phyloP scores from a whole-genome alignment of 2,329 filamentous ascomycete genomes.

The Lasiodiplodia theobromae region DNA sequence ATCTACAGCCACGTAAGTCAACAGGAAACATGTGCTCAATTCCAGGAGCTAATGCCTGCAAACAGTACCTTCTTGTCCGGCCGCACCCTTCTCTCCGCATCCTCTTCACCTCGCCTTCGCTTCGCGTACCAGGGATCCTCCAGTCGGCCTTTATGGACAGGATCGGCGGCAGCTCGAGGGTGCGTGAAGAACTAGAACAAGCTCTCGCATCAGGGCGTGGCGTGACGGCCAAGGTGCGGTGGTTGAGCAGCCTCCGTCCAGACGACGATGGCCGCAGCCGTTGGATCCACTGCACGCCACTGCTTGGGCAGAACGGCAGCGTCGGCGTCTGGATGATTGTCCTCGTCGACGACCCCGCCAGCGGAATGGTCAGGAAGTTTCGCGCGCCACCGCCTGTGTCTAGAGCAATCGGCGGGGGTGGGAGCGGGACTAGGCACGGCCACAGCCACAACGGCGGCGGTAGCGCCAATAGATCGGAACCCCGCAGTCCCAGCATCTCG shows the following conservation, averaged over 20 bases:
- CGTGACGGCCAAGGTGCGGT: constrained; percentile 77
- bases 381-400: constrained; percentile 24
- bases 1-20: constrained; percentile 64
- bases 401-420: not conserved
- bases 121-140: constrained; percentile 57
- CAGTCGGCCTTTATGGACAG: constrained; percentile 58
- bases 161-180: constrained; percentile 58
- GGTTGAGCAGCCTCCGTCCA: constrained; percentile 58
- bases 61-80: constrained; percentile 56
- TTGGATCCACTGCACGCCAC: constrained; percentile 80
- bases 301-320: constrained; percentile 69
- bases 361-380: not conserved
- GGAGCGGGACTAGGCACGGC: not conserved
- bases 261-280: constrained; percentile 66
- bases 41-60: constrained; percentile 14
- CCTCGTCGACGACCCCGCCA: constrained; percentile 68
- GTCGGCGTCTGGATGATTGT: constrained; percentile 83
- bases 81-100: constrained; percentile 57
- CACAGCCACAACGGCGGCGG: too few relatives aligned
- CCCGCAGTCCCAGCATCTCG: not conserved
- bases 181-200: constrained; percentile 61
- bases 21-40: not conserved
- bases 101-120: constrained; percentile 58
- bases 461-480: not conserved
- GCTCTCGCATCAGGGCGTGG: constrained; percentile 73